These are phyloP conservation scores for Lactarius trivialis DNA, from an alignment of 768 basidiomycete species.

Conservation along the genomic window DNA sequence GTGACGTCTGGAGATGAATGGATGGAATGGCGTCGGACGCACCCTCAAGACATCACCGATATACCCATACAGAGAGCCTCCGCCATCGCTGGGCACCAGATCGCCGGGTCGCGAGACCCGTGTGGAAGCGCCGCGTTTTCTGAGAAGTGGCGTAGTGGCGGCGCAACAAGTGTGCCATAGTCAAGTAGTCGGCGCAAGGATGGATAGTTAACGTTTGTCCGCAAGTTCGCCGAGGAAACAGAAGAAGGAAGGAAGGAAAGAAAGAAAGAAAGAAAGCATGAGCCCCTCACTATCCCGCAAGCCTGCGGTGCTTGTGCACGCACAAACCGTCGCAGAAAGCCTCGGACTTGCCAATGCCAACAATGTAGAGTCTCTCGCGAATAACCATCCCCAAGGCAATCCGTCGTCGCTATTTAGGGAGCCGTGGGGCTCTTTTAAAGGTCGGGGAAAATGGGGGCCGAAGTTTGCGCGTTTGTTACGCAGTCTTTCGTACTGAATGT, in stretches of 20 bases:
- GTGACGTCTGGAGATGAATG: background rate
- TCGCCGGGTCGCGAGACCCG: slow-evolving; percentile 54
- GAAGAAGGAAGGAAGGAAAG: background rate
- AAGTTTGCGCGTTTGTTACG: background rate
- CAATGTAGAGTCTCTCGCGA: slow-evolving; percentile 43
- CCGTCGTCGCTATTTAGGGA: background rate
- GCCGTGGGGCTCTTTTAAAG: background rate
- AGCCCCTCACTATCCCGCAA: slow-evolving; percentile 52
- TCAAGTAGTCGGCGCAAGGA: background rate
- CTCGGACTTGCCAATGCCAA: slow-evolving; percentile 74
- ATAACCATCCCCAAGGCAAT: slow-evolving; percentile 28
- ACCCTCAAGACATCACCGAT: slow-evolving; percentile 75
- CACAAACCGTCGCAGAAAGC: slow-evolving; percentile 51
- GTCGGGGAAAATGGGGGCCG: background rate
- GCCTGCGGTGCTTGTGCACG: slow-evolving; percentile 51
- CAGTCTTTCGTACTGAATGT: background rate
- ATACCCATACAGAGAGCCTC: slow-evolving; percentile 67
- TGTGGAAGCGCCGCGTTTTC: slow-evolving; percentile 86
- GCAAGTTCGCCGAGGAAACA: background rate
- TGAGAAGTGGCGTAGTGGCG: slow-evolving; percentile 28
- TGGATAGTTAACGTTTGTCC: background rate
- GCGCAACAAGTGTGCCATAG: background rate
- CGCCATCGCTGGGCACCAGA: slow-evolving; percentile 70
- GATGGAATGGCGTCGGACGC: slow-evolving; percentile 23
- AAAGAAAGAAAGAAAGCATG: slow-evolving; percentile 51